Evolutionary conservation across 805 yeast species (phyloP).

Genomic region (Candida maris): DNA sequence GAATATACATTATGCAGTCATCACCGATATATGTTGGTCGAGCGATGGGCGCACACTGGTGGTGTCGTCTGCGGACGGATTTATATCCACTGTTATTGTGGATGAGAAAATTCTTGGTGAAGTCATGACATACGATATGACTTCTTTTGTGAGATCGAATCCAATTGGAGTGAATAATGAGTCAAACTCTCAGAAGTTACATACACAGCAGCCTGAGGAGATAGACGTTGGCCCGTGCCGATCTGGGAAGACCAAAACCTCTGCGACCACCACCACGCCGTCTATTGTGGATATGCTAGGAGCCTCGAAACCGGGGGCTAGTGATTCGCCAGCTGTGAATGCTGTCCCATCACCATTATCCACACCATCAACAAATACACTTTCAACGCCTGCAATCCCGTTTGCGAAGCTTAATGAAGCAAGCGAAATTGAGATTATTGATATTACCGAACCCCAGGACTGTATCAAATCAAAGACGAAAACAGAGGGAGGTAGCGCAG

Average conservation of each 20-base stretch:
- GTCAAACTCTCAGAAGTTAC: neutral
- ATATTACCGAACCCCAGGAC: constrained; percentile 19
- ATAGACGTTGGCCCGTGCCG: neutral
- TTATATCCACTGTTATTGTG: constrained; percentile 67
- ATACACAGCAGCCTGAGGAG: neutral
- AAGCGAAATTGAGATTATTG: constrained; percentile 17
- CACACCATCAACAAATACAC: constrained; percentile 7
- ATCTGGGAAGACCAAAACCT: neutral
- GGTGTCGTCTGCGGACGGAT: constrained; percentile 88
- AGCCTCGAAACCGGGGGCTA: constrained; percentile 1
- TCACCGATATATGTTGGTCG: constrained; percentile 88
- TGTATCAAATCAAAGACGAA: too few species aligned
- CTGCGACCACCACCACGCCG: constrained; percentile 3
- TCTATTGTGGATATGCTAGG: constrained; percentile 14
- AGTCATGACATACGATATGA: constrained; percentile 28
- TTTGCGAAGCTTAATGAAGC: constrained; percentile 6
- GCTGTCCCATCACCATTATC: constrained; percentile 12
- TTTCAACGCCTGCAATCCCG: constrained; percentile 14
- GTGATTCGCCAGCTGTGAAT: constrained; percentile 7
- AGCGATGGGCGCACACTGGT: constrained; percentile 67
- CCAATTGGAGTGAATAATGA: constrained; percentile 8
- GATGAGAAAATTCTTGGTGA: constrained; percentile 55
- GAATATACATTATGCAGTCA: constrained; percentile 81
- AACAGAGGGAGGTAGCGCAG: too few species aligned
- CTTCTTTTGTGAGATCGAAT: constrained; percentile 13